These are phyloP conservation scores for Dendrothele bispora DNA, from an alignment of 768 basidiomycete genomes.

Conservation along the genomic window DNA sequence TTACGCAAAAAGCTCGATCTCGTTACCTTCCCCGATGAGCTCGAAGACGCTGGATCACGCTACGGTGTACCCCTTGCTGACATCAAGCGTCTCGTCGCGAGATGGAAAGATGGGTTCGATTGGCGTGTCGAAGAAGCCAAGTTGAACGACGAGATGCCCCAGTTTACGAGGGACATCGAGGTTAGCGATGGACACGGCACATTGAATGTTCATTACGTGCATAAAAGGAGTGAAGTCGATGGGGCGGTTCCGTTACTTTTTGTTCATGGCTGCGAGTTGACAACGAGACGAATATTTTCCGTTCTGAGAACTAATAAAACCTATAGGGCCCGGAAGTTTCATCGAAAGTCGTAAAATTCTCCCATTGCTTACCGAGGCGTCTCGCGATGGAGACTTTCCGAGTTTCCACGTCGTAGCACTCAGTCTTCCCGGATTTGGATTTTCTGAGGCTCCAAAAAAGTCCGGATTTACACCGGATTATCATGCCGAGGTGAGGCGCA, in stretches of 20 bases:
- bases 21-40: constrained; percentile 6
- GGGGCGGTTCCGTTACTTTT: constrained; percentile 6
- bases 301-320: too few relatives aligned
- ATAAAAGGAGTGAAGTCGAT: constrained; percentile 23
- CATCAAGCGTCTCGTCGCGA: constrained; percentile 1
- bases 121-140: constrained; percentile 2
- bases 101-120: constrained; percentile 6
- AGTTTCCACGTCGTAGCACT: constrained; percentile 47
- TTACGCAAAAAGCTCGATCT: constrained; percentile 7
- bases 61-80: constrained; percentile 7
- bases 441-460: constrained; percentile 41
- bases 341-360: constrained; percentile 40
- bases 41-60: constrained; percentile 2
- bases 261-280: constrained; percentile 4
- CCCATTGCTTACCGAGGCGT: constrained; percentile 33
- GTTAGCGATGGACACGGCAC: constrained; percentile 17
- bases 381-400: constrained; percentile 29
- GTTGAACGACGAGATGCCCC: constrained; percentile 25
- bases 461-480: constrained; percentile 36
- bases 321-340: constrained; percentile 46
- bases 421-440: constrained; percentile 46
- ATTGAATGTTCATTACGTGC: constrained; percentile 28
- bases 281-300: too few relatives aligned
- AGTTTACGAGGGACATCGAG: background rate
- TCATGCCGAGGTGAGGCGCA: constrained; percentile 32